Conservation (phyloP, 148 eudicot genomes). For the Chenopodium quinoa region DNA sequence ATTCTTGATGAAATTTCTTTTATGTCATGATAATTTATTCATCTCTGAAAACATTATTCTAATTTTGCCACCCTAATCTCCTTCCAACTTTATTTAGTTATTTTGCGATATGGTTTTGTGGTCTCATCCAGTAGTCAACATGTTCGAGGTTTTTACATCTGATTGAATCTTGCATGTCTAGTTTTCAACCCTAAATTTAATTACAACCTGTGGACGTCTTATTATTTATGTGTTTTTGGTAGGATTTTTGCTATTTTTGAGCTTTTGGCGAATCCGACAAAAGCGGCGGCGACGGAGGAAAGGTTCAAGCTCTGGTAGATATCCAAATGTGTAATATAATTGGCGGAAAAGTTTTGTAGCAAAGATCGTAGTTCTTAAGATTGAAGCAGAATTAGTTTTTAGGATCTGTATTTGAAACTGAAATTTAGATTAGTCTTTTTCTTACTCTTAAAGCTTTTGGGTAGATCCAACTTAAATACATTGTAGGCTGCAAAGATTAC, state of each 20-base stretch:
- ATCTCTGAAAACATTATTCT: neutral
- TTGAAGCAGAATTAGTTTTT: slow-evolving; percentile 19
- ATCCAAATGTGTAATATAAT: slow-evolving; percentile 30
- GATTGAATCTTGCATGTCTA: neutral
- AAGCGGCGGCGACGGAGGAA: slow-evolving; percentile 72
- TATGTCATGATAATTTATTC: neutral
- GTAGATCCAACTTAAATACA: neutral
- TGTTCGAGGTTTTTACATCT: neutral
- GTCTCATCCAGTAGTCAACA: neutral
- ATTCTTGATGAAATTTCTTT: neutral
- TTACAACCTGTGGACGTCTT: neutral
- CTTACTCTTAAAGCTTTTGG: neutral
- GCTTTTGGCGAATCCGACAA: slow-evolving; percentile 85
- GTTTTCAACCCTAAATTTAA: neutral
- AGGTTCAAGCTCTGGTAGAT: slow-evolving; percentile 65
- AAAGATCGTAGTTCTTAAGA: slow-evolving; percentile 14
- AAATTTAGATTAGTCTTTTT: slow-evolving; percentile 16
- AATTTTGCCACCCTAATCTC: neutral
- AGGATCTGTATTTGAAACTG: slow-evolving; percentile 17
- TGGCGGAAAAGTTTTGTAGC: slow-evolving; percentile 28
- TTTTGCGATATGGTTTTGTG: too few species aligned
- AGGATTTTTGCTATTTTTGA: slow-evolving; percentile 70
- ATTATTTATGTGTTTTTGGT: neutral
- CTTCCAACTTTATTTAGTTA: neutral
- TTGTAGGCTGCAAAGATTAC: neutral